Percentiles rank a stretch among this genome's conserved stretches.
phyloP scores from a whole-genome alignment of 2,329 filamentous ascomycete genomes.

The Alternaria gansuensis region DNA sequence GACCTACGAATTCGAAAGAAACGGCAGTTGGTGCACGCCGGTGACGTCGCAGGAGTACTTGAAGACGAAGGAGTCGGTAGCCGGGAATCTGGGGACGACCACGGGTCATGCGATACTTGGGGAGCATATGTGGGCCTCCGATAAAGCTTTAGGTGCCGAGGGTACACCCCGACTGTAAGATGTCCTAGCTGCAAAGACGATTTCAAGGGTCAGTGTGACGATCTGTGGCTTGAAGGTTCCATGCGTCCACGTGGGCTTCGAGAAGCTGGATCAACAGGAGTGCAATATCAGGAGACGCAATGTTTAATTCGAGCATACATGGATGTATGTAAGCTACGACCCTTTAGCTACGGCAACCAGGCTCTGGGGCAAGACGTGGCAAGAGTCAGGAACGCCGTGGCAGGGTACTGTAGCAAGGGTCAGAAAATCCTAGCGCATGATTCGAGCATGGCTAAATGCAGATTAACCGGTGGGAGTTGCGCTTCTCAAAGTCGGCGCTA shows the following conservation, averaged over 20 bases:
- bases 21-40: slow-evolving; percentile 7
- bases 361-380: slow-evolving; percentile 28
- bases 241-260: slow-evolving; percentile 51
- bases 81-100: slow-evolving; percentile 39
- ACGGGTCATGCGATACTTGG: slow-evolving; percentile 49
- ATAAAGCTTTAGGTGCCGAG: slow-evolving; percentile 47
- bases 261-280: slow-evolving; percentile 51
- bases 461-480: slow-evolving; percentile 21
- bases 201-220: slow-evolving; percentile 41
- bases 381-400: slow-evolving; percentile 14
- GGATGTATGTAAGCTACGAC: slow-evolving; percentile 27
- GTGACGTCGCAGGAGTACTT: slow-evolving; percentile 16
- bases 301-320: slow-evolving; percentile 40
- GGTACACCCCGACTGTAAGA: slow-evolving; percentile 38
- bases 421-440: slow-evolving; percentile 6
- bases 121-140: slow-evolving; percentile 49
- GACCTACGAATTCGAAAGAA: slow-evolving; percentile 1
- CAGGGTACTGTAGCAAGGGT: slow-evolving; percentile 8
- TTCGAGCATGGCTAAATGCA: slow-evolving; percentile 19
- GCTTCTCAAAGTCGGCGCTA: slow-evolving; percentile 8
- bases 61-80: slow-evolving; percentile 34
- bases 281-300: slow-evolving; percentile 45
- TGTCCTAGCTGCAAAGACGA: slow-evolving; percentile 40
- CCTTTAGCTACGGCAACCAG: slow-evolving; percentile 38
- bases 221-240: slow-evolving; percentile 51